Evolutionary conservation across 2,329 filamentous ascomycete species (phyloP).

Genomic region (Biscogniauxia marginata): DNA sequence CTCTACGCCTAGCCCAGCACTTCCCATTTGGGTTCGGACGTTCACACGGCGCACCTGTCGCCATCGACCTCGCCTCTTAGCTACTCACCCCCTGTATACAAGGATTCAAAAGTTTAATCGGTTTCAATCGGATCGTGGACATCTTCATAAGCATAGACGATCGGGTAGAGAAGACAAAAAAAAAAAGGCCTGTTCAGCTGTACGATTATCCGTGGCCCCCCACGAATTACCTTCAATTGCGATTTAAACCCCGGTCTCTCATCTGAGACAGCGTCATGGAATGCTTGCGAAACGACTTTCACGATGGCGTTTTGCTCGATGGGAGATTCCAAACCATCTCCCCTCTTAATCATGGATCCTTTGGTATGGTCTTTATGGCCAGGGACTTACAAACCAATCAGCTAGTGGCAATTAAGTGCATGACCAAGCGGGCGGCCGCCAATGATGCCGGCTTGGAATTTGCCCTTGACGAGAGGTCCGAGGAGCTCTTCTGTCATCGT

Average conservation of each 20-base stretch:
- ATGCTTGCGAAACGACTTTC: slow-evolving; percentile 82
- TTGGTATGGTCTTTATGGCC: slow-evolving; percentile 97
- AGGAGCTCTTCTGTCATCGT: slow-evolving; percentile 77
- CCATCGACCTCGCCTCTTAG: slow-evolving; percentile 5
- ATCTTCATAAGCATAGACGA: slow-evolving; percentile 30
- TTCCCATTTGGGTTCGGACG: slow-evolving; percentile 19
- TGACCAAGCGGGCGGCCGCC: slow-evolving; percentile 75
- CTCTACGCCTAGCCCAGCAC: slow-evolving; percentile 11
- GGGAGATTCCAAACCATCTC: slow-evolving; percentile 90
- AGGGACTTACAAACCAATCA: slow-evolving; percentile 74
- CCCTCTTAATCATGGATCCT: slow-evolving; percentile 96
- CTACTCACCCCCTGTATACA: slow-evolving; percentile 26
- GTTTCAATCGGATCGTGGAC: slow-evolving; percentile 24
- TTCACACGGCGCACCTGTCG: slow-evolving; percentile 14
- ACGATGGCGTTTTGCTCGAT: slow-evolving; percentile 75
- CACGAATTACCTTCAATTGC: slow-evolving; percentile 26
- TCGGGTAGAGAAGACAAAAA: slow-evolving; percentile 15
- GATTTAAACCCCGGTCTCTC: slow-evolving; percentile 35
- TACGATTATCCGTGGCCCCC: slow-evolving; percentile 29
- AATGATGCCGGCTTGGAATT: slow-evolving; percentile 61
- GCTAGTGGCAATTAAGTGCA: slow-evolving; percentile 90
- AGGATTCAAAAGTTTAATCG: slow-evolving; percentile 26
- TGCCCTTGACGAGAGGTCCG: slow-evolving; percentile 77
- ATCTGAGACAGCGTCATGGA: slow-evolving; percentile 59
- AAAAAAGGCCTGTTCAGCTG: slow-evolving; percentile 25